Evolutionary conservation across 805 yeast species (phyloP).

Genomic region (Tetrapisispora iriomotensis): DNA sequence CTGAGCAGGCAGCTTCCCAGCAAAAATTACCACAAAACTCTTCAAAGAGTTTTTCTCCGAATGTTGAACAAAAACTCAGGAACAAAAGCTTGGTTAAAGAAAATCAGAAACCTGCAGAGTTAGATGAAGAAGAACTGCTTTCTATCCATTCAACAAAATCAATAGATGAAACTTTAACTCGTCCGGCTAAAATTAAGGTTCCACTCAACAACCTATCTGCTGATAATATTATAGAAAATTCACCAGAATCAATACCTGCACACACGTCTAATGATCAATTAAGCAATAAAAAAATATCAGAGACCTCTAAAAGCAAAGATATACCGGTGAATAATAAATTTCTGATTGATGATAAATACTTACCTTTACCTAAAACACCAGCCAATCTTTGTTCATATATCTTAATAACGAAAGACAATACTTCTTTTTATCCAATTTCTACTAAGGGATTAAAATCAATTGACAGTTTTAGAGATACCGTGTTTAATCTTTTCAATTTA

Average conservation of each 20-base stretch:
- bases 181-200: neutral
- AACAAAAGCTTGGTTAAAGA: too few species aligned
- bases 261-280: too few species aligned
- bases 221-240: neutral
- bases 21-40: too few species aligned
- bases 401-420: conserved; percentile 57
- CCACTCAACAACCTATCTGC: neutral
- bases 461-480: conserved; percentile 32
- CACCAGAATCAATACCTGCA: too few species aligned
- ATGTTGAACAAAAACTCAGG: too few species aligned
- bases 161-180: conserved; percentile 8
- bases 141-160: conserved; percentile 1
- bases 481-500: conserved; percentile 31
- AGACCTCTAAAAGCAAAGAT: neutral
- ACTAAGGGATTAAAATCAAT: conserved; percentile 25
- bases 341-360: neutral
- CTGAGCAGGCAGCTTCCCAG: neutral
- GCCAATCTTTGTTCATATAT: conserved; percentile 29
- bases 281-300: neutral
- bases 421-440: conserved; percentile 42
- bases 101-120: too few species aligned
- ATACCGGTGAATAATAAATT: too few species aligned
- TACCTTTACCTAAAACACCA: neutral
- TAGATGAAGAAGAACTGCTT: neutral
- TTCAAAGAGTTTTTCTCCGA: too few species aligned